A percentile compares a stretch with the other conserved stretches of the same genome.
Conservation (phyloP, 1,284 basidiomycete species). For the Ceratobasidium sp. region DNA sequence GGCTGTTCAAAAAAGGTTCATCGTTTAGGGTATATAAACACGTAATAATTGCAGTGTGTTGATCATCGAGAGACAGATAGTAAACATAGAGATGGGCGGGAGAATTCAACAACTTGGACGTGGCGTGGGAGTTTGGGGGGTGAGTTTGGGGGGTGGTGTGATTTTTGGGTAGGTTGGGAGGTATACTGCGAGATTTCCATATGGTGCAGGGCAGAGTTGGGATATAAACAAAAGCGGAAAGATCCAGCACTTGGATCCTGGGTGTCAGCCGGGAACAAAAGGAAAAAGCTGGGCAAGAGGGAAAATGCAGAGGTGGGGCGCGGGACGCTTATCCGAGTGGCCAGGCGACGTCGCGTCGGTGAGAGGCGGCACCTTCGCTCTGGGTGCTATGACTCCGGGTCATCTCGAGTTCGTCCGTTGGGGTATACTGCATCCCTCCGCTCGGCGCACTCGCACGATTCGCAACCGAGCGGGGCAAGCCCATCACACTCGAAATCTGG, state of each 20-base stretch:
- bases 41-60: not conserved
- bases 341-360: conserved; percentile 38
- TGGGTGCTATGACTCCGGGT: not conserved
- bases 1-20: not conserved
- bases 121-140: not conserved
- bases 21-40: not conserved
- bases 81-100: too few species aligned
- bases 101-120: too few species aligned
- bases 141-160: not conserved
- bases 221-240: not conserved
- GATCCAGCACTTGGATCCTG: conserved; percentile 45
- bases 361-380: not conserved
- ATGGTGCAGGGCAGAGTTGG: not conserved
- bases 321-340: conserved; percentile 29
- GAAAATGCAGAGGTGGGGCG: not conserved
- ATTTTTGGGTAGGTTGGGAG: not conserved
- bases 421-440: not conserved
- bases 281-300: not conserved
- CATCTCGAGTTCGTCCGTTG: conserved; percentile 5
- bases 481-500: not conserved
- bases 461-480: not conserved
- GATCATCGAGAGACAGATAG: not conserved
- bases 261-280: not conserved
- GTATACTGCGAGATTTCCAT: not conserved
- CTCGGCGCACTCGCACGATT: conserved; percentile 21